Evolutionary conservation across 2,329 filamentous ascomycete species (phyloP).

Genomic region (Cytospora leucostoma): DNA sequence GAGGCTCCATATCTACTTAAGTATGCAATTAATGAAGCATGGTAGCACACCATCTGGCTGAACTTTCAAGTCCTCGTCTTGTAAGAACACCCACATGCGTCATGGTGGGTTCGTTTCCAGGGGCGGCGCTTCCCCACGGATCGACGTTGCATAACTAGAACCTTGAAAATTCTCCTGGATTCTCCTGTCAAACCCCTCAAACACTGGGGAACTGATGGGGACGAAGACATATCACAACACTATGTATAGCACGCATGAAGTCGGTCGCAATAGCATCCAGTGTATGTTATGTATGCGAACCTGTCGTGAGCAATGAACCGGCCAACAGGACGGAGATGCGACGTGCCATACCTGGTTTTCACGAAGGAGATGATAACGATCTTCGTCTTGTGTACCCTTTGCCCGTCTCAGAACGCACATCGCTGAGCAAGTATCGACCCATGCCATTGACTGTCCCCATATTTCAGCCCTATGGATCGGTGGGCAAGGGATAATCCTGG

Average conservation of each 20-base stretch:
- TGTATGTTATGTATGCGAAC: background rate
- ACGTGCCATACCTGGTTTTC: no score
- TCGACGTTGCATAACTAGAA: background rate
- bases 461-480: conserved; percentile 1
- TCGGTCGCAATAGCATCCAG: background rate
- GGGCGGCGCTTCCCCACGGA: background rate
- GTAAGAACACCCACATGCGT: background rate
- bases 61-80: background rate
- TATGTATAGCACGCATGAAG: background rate
- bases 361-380: no score
- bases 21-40: no score
- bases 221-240: background rate
- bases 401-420: background rate
- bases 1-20: no score
- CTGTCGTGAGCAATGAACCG: background rate
- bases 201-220: background rate
- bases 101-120: background rate
- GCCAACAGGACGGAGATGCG: background rate
- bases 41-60: no score
- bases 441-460: background rate
- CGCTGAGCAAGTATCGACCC: background rate
- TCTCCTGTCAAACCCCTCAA: background rate
- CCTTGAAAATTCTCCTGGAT: background rate
- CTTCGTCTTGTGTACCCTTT: background rate
- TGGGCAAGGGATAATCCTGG: background rate